These are phyloP conservation scores for Pyronema omphalodes DNA, from an alignment of 495 filamentous ascomycete species.

Conservation along the genomic window DNA sequence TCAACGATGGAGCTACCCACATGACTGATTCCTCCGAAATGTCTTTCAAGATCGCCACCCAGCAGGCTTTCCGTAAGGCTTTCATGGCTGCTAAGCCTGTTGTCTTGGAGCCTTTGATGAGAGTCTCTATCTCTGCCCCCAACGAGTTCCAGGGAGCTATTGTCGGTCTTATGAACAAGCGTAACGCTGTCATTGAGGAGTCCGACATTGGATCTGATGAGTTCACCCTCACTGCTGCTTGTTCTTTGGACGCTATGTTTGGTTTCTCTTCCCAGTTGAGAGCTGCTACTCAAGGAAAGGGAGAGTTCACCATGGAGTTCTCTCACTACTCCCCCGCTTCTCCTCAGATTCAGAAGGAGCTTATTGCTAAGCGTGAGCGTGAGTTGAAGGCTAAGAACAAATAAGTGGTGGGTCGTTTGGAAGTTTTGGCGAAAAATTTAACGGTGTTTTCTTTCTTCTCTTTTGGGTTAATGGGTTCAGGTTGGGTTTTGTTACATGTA, in stretches of 20 bases:
- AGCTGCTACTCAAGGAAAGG: constrained; percentile 93
- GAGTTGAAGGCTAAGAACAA: constrained; percentile 25
- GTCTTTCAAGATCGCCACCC: constrained; percentile 92
- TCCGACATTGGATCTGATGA: constrained; percentile 90
- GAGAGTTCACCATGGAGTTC: constrained; percentile 98
- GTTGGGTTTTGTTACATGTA: background rate
- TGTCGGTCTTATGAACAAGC: constrained; percentile 88
- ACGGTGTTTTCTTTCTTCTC: background rate
- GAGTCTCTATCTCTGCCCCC: constrained; percentile 85
- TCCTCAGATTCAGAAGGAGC: constrained; percentile 83
- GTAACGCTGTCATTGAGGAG: constrained; percentile 84
- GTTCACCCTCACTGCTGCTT: constrained; percentile 86
- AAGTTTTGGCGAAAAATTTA: background rate
- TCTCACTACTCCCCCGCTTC: constrained; percentile 80
- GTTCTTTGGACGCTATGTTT: constrained; percentile 91
- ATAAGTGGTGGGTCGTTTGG: background rate
- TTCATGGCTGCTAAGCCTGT: constrained; percentile 60
- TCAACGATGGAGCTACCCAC: constrained; percentile 95
- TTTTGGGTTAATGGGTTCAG: background rate
- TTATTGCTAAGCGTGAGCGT: constrained; percentile 76
- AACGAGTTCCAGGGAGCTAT: constrained; percentile 97
- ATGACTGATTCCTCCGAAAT: constrained; percentile 97
- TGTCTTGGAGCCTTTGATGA: constrained; percentile 94
- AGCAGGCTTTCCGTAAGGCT: constrained; percentile 92
- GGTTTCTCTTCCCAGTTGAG: constrained; percentile 80